Evolutionary conservation across 2,329 filamentous ascomycete species (phyloP).

Genomic region (Cercospora sp.): DNA sequence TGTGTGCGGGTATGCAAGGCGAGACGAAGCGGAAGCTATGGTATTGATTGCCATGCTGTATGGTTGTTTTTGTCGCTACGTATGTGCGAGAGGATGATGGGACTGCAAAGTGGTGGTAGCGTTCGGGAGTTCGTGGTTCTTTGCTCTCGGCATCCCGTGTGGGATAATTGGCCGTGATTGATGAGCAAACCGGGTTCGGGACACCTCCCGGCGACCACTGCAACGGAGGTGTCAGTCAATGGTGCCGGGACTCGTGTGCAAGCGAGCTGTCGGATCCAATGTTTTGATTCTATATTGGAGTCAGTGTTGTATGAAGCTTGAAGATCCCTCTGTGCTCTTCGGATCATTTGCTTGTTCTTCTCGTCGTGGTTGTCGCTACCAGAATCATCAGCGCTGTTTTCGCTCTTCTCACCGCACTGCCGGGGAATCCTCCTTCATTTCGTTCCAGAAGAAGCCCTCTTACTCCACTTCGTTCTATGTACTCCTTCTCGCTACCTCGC

Average conservation of each 20-base stretch:
- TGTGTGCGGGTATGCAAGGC: not conserved
- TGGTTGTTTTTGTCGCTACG: not conserved
- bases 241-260: not conserved
- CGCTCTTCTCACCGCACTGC: not conserved
- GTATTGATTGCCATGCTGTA: not conserved
- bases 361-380: not conserved
- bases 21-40: not conserved
- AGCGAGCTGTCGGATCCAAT: not conserved
- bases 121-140: not conserved
- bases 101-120: not conserved
- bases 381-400: not conserved
- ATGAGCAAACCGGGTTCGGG: not conserved
- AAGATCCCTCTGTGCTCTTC: not conserved
- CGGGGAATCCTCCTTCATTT: not conserved
- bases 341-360: not conserved
- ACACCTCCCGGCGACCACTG: not conserved
- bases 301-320: not conserved
- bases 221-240: not conserved
- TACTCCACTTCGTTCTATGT: not conserved
- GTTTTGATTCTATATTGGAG: not conserved
- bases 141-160: not conserved
- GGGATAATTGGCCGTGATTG: not conserved
- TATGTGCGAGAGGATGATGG: not conserved
- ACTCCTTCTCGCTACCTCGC: not conserved
- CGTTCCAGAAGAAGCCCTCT: not conserved